Conservation (phyloP, 176 grass and related monocot species). For the Cenchrus fungigraminus region DNA sequence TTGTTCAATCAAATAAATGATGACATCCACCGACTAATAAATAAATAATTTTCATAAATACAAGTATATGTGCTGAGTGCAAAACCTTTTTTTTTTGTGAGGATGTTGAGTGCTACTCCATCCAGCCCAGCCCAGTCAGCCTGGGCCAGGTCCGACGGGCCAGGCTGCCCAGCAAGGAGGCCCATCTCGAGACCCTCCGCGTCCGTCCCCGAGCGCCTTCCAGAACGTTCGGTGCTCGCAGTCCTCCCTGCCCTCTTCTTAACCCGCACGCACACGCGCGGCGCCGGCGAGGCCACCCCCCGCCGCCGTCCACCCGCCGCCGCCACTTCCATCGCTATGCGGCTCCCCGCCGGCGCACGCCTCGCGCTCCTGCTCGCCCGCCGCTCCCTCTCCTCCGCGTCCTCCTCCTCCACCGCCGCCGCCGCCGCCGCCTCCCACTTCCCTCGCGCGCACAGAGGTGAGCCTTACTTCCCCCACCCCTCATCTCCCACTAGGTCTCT, state of each 20-base stretch:
- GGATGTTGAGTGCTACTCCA: no score
- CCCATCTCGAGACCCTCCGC: not conserved
- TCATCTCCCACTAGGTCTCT: not conserved
- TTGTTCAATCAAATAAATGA: no score
- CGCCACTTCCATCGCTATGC: slow-evolving; percentile 32
- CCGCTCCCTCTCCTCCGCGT: slow-evolving; percentile 35
- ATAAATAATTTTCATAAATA: no score
- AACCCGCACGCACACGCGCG: slow-evolving; percentile 34
- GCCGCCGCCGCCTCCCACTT: not conserved
- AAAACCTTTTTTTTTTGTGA: no score
- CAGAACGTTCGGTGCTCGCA: slow-evolving; percentile 38
- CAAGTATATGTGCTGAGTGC: no score
- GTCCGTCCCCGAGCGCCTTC: not conserved
- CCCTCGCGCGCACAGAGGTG: slow-evolving; percentile 46
- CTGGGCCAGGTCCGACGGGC: no score
- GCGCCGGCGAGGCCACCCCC: slow-evolving; percentile 46
- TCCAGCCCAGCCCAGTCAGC: no score
- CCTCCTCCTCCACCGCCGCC: not conserved
- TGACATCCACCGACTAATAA: no score
- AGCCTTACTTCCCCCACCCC: not conserved
- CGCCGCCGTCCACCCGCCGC: not conserved
- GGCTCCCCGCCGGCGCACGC: slow-evolving; percentile 54
- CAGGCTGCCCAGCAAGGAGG: no score
- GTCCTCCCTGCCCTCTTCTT: not conserved
- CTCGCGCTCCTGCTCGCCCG: slow-evolving; percentile 57